These are phyloP conservation scores for Elsinoe perseae DNA, from an alignment of 2,329 filamentous ascomycete species.

Conservation along the genomic window DNA sequence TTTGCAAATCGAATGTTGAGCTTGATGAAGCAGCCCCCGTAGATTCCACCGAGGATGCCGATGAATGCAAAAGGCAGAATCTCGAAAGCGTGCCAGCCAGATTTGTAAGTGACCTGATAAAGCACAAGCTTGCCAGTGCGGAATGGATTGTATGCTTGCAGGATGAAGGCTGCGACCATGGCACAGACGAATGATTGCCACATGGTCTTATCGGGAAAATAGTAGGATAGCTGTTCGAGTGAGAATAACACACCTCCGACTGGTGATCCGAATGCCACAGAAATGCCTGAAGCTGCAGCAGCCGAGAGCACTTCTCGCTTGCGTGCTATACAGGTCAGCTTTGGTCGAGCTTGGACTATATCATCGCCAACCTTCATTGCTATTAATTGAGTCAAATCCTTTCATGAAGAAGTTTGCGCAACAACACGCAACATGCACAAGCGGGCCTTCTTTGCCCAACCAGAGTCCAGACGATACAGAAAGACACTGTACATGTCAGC, in stretches of 20 bases:
- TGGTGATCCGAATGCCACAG: constrained; percentile 86
- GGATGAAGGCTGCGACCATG: constrained; percentile 92
- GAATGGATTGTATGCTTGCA: constrained; percentile 91
- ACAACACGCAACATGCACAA: constrained; percentile 95
- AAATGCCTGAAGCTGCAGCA: constrained; percentile 84
- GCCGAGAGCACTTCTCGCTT: constrained; percentile 91
- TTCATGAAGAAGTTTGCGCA: constrained; percentile 94
- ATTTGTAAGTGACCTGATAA: constrained; percentile 90
- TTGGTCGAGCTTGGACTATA: neutral
- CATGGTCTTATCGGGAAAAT: constrained; percentile 99
- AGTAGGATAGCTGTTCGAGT: constrained; percentile 93
- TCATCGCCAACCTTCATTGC: constrained; percentile 64
- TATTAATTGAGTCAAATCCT: constrained; percentile 68
- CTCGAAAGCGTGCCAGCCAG: constrained; percentile 90
- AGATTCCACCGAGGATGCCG: constrained; percentile 84
- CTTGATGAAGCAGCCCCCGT: constrained; percentile 90
- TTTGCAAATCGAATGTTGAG: constrained; percentile 79
- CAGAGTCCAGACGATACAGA: constrained; percentile 91
- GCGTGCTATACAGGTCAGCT: constrained; percentile 52
- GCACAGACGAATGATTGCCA: constrained; percentile 99
- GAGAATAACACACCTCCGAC: constrained; percentile 94
- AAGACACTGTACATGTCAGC: constrained; percentile 55
- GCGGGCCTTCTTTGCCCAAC: constrained; percentile 90
- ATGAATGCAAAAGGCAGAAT: constrained; percentile 79
- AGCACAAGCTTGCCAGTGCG: constrained; percentile 90